These are phyloP conservation scores for Kwoniella pini DNA, from an alignment of 768 basidiomycete species.

Conservation along the genomic window DNA sequence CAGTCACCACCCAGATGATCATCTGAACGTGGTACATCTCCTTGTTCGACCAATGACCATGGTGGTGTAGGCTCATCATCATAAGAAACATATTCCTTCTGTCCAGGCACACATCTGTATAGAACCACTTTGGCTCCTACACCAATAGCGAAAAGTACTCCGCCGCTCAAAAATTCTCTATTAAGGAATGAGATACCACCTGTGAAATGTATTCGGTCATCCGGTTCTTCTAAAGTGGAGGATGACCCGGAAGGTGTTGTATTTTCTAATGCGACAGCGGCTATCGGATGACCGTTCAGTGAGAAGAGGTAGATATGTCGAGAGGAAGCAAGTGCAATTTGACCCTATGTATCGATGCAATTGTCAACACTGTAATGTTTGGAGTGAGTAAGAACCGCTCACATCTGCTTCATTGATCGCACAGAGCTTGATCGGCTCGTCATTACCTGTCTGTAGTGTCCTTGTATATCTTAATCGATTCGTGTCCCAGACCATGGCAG, in stretches of 20 bases:
- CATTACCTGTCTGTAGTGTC: slow-evolving; percentile 70
- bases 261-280: slow-evolving; percentile 53
- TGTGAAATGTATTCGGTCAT: slow-evolving; percentile 57
- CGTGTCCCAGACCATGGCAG: slow-evolving; percentile 84
- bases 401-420: slow-evolving; percentile 86
- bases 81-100: slow-evolving; percentile 59
- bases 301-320: slow-evolving; percentile 75
- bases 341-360: slow-evolving; percentile 63
- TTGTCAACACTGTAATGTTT: neutral
- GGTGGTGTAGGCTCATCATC: slow-evolving; percentile 61
- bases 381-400: slow-evolving; percentile 44
- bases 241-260: slow-evolving; percentile 9
- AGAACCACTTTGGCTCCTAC: slow-evolving; percentile 74
- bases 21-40: slow-evolving; percentile 60
- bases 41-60: slow-evolving; percentile 70
- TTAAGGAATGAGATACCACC: slow-evolving; percentile 83
- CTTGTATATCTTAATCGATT: slow-evolving; percentile 78
- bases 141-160: slow-evolving; percentile 77
- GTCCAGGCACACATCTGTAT: slow-evolving; percentile 81
- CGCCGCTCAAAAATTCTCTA: slow-evolving; percentile 76
- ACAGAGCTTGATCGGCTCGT: slow-evolving; percentile 64
- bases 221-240: slow-evolving; percentile 60
- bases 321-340: slow-evolving; percentile 79
- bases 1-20: slow-evolving; percentile 62
- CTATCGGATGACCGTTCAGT: slow-evolving; percentile 78